phyloP scores from a whole-genome alignment of 164 flowering plant species.

The Stephania japonica region DNA sequence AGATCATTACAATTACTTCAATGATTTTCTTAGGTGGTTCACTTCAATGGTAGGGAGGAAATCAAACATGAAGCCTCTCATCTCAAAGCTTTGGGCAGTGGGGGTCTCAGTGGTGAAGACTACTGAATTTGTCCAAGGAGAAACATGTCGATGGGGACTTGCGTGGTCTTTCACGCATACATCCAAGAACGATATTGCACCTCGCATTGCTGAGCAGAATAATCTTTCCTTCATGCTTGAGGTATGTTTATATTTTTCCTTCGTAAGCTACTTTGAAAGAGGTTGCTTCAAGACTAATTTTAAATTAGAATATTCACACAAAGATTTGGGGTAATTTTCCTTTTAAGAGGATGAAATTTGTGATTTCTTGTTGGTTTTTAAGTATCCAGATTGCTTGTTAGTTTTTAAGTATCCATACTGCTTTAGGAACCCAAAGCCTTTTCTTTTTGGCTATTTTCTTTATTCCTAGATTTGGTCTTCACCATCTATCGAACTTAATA shows the following conservation, averaged over 20 bases:
- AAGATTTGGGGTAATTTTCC: too few relatives aligned
- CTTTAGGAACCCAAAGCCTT: neutral
- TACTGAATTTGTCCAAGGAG: slow-evolving; percentile 95
- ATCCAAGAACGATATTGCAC: slow-evolving; percentile 38
- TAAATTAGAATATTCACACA: neutral
- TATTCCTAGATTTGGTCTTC: neutral
- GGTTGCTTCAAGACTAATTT: neutral
- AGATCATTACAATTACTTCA: neutral
- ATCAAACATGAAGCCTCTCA: slow-evolving; percentile 54
- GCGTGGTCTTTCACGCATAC: slow-evolving; percentile 90
- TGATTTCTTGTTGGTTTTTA: too few relatives aligned
- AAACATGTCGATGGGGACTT: slow-evolving; percentile 89
- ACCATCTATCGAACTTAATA: neutral
- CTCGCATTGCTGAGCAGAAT: slow-evolving; percentile 36
- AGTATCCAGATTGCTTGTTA: too few relatives aligned
- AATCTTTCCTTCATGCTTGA: slow-evolving; percentile 76
- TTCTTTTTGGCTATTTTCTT: too few relatives aligned
- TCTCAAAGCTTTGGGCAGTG: slow-evolving; percentile 59
- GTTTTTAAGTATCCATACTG: too few relatives aligned
- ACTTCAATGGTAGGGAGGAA: slow-evolving; percentile 93
- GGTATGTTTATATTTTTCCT: slow-evolving; percentile 31
- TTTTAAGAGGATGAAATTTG: too few relatives aligned
- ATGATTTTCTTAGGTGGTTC: slow-evolving; percentile 64
- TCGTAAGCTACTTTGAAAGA: neutral
- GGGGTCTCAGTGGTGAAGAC: slow-evolving; percentile 83